Conservation (phyloP, 768 basidiomycete species). For the Dioszegia hungarica region DNA sequence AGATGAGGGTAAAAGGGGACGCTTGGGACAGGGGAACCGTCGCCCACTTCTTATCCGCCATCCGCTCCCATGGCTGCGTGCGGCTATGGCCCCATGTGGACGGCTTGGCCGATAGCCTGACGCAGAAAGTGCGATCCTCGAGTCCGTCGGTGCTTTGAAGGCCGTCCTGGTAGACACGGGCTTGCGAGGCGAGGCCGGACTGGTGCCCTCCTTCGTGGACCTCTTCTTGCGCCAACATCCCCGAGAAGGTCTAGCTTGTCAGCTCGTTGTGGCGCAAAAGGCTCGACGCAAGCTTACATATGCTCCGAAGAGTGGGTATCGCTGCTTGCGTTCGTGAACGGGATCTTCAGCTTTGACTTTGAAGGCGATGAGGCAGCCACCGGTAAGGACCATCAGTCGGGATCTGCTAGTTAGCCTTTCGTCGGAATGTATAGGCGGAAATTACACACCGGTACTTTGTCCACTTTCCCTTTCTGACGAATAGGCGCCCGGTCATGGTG, state of each 20-base stretch:
- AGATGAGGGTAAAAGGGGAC: conserved; percentile 34
- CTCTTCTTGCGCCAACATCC: conserved; percentile 60
- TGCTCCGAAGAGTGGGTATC: conserved; percentile 45
- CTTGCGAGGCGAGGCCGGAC: conserved; percentile 42
- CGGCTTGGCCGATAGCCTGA: conserved; percentile 47
- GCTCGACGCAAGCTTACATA: conserved; percentile 46
- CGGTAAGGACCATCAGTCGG: conserved; percentile 66
- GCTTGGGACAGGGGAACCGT: conserved; percentile 56
- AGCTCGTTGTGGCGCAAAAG: conserved; percentile 65
- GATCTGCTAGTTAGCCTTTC: conserved; percentile 53
- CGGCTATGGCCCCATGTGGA: conserved; percentile 54
- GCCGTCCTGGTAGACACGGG: conserved; percentile 82
- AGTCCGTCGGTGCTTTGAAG: conserved; percentile 68
- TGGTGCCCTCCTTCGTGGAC: conserved; percentile 24
- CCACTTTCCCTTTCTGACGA: conserved; percentile 63
- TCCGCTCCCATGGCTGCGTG: conserved; percentile 32
- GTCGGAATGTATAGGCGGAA: neutral
- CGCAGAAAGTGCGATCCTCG: conserved; percentile 79
- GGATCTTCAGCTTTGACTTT: conserved; percentile 59
- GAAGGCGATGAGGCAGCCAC: conserved; percentile 70
- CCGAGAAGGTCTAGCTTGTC: conserved; percentile 70
- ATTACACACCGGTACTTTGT: conserved; percentile 70
- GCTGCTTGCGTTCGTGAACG: conserved; percentile 56
- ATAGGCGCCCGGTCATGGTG: conserved; percentile 67
- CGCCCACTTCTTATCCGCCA: conserved; percentile 39